Conservation (phyloP, 2,329 filamentous ascomycete species). For the Didymella pinodella region DNA sequence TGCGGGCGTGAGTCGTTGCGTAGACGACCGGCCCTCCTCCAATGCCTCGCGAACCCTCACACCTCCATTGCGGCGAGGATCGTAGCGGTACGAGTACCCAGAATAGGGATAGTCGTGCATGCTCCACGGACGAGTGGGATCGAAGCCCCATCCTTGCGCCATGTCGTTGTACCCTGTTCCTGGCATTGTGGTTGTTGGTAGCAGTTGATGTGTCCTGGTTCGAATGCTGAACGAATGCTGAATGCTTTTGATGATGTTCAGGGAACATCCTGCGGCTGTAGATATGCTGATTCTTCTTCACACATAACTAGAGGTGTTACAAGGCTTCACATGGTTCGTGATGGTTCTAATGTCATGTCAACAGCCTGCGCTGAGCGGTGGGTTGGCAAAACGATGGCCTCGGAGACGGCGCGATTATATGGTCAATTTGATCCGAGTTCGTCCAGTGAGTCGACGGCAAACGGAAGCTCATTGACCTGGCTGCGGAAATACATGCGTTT, state of each 20-base stretch:
- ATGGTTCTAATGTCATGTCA: neutral
- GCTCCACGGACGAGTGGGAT: neutral
- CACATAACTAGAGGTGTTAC: neutral
- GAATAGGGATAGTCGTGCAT: neutral
- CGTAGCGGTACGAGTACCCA: neutral
- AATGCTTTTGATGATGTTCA: neutral
- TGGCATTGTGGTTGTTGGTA: neutral
- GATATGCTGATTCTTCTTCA: neutral
- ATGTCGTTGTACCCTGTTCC: neutral
- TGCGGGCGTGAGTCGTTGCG: neutral
- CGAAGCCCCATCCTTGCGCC: slow-evolving; percentile 4
- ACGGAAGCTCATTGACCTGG: neutral
- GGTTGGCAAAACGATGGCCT: neutral
- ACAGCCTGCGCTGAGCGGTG: neutral
- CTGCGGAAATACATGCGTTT: neutral
- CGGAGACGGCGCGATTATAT: neutral
- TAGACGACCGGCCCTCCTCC: neutral
- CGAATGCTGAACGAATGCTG: too few species aligned
- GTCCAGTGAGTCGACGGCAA: neutral
- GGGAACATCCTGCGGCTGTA: neutral
- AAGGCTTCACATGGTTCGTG: neutral
- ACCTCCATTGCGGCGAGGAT: neutral
- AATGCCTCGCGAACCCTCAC: neutral
- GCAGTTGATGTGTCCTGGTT: neutral
- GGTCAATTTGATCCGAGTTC: neutral